Base-by-base conservation (phyloP, 805 yeast genomes). In the Ogataea saltuana region DNA sequence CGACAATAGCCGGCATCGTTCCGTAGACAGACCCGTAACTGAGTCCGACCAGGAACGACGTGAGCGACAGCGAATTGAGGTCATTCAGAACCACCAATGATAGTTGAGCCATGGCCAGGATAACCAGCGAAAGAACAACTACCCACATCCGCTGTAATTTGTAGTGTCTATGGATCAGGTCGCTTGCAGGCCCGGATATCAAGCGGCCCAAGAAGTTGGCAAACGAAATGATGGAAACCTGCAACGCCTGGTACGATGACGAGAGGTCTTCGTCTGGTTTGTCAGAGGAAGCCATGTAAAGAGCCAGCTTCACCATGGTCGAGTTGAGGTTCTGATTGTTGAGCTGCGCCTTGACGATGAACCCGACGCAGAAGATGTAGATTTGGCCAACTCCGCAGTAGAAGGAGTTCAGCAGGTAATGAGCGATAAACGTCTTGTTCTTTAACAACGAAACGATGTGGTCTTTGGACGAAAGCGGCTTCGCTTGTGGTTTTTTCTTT, bases 21-120 rank as follows among this genome's bases (percentile, higher is more conserved):
- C 91, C 91, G 64, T 81, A 84, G 3, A 78, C 63, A 20, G 84
- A 69, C 0, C 95, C 95, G 63, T 83, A 85, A 16, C 86, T 74
- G 23, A 71, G 67, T 0, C 93, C 93, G 41, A 78, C 70, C 4
- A 81, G 55, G 3, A 72, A 64, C 0, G 89, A 82, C 2, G 83
- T 64, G 2, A 74, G 10, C 0, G 75, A 63, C 3, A 85, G 61
- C 20, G 71, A 63, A 3, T 64, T 64, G 15, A 75, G 54, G 33
- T 70, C 74, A 27, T 75, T 70, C 3, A 63, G 43, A 8, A 69
- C 60, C 3, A 74, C 36, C 1, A 73, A 40, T 4, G 68, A 41
- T 12, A 62, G 32, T 39, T 71, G 76, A 2, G 69, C 72, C 4
- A 69, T 28, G 1, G 67, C 59, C 49, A 70, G 59, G 6, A 74